Conservation (phyloP, 73 alveolate genomes). For the Paramecium sexaurelia region DNA sequence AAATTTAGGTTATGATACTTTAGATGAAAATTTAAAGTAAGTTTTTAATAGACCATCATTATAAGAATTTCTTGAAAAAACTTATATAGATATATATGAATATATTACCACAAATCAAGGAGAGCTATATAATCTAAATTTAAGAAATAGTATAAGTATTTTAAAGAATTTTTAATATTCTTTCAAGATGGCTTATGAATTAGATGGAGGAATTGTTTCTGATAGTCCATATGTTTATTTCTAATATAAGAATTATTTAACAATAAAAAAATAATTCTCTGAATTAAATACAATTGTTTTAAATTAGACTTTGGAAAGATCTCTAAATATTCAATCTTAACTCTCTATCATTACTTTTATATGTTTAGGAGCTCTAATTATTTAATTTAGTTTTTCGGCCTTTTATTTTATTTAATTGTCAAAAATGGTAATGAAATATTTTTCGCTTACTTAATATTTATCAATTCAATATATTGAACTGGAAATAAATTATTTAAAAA, state of each 20-base stretch:
- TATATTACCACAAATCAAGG: not conserved
- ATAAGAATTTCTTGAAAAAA: not conserved
- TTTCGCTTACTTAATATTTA: not conserved
- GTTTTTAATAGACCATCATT: not conserved
- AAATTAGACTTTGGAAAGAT: not conserved
- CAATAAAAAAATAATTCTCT: not conserved
- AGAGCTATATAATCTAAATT: not conserved
- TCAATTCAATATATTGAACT: not conserved
- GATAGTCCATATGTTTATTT: slow-evolving; percentile 29
- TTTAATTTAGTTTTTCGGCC: not conserved
- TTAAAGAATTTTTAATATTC: not conserved
- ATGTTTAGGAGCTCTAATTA: not conserved
- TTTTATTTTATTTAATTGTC: not conserved
- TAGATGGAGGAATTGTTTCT: not conserved
- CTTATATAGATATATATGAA: not conserved
- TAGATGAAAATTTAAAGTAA: not conserved
- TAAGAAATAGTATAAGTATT: not conserved
- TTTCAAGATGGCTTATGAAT: not conserved
- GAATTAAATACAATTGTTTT: not conserved
- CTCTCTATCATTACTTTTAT: not conserved
- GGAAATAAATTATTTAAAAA: not conserved
- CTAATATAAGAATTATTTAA: not conserved
- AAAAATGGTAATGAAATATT: not conserved
- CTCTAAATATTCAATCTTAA: not conserved
- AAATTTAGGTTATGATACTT: slow-evolving; percentile 5